Evolutionary conservation across 495 filamentous ascomycete species (phyloP), one percentile per base, ranked within the genome.

Genomic region (Hypoxylon subgilvum): DNA sequence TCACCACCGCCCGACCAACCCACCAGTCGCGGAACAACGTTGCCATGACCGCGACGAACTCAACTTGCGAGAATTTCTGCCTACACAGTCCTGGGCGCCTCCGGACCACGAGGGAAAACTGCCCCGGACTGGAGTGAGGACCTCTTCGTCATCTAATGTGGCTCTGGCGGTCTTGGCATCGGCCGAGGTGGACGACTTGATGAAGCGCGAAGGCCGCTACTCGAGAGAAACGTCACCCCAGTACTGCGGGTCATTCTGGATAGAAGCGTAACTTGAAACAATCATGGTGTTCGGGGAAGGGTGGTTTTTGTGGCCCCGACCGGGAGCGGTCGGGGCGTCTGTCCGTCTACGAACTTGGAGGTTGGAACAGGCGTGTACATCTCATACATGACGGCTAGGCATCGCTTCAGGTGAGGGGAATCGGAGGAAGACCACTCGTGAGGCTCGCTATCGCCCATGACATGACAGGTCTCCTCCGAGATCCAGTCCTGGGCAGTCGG

Each of bases 41-140:
- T 1, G 73, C 74, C 48, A 83, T 66, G 0, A 69, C 67, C 0
- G 79, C 79, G 1, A 83, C 81, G 52, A 81, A 80, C 57, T 84
- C 81, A 0, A 83, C 82, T 56, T 82, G 74, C 0, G 76, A 67
- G 52, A 83, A 79, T 46, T 79, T 83, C 59, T 72, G 0, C 81
- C 82, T 1, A 79, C 77, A 43, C 80, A 83, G 27, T 74, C 59
- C 0, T 75, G 66, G 1, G 71, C 57, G 9, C 80, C 80, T 0
- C 73, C 74, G 1, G 79, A 78, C 81, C 80, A 85, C 0, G 74
- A 73, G 1, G 81, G 13, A 45, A 71, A 83, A 0, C 70, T 66
- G 0, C 74, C 73, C 28, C 74, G 73, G 0, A 53, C 8, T 1
- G 73, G 73, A 1, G 51, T 51, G 8, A 71, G 55, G 4, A 79